Evolutionary conservation across 208 protist genomes (phyloP), one percentile per base, ranked within the genome.

Genomic region (Leishmania turanica): DNA sequence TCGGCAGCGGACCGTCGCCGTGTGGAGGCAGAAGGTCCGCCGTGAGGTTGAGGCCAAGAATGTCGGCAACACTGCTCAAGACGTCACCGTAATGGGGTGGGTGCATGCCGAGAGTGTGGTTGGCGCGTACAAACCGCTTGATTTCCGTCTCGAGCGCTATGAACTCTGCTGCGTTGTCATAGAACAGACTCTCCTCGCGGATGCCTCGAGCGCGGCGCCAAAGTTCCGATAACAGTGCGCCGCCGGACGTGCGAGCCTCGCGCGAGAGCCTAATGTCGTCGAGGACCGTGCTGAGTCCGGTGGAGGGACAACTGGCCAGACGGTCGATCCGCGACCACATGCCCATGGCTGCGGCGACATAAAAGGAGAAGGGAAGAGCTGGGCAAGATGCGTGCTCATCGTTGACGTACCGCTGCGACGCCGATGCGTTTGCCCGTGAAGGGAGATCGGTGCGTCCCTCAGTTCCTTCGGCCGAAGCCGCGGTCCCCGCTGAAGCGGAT

Each of bases 121-220:
- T 81, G 17, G 75, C 78, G 3, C 86, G 75, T 37, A 89, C 54
- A 77, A 77, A 81, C n/a, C 75, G 60, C 47, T 64, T 64, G 34
- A 89, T 85, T 75, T 89, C 86, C 40, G 78, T 77, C 68, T 68
- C 40, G 58, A 89, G 75, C 7, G 83, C 79, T 21, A 87, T 66
- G 31, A 89, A 83, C 1, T 81, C 84, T 2, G 24, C 65, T 8
- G 82, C 74, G 72, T 88, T 75, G 62, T 85, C 53, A 60, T 75
- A 85, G 31, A 75, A 73, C 2, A 65, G 60, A 47, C 68, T 24
- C 34, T 58, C 60, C 7, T 79, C 64, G 24, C 47, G 40, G 79
- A 77, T 77, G 75, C 79, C 81, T 34, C 75, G 77, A 34, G 72
- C 74, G 15, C 78, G 60, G 24, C 71, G 42, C 76, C 77, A 75